Conservation (phyloP, 768 basidiomycete genomes). For the Cystobasidiopsis lactophilus region DNA sequence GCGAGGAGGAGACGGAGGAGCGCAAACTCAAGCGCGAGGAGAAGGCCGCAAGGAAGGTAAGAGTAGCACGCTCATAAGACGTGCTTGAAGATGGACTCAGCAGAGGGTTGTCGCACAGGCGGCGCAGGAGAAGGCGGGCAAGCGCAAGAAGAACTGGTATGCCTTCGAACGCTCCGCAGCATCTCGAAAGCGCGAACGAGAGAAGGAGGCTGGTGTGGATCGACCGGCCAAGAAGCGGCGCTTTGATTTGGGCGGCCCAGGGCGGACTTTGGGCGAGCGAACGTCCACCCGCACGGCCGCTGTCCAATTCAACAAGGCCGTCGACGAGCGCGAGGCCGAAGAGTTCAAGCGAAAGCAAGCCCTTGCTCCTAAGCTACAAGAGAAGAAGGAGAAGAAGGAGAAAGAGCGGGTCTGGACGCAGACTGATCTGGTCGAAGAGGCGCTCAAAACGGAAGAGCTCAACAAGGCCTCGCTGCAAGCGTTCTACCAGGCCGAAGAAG, state of each 20-base stretch:
- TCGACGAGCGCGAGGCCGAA: neutral
- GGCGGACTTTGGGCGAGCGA: neutral
- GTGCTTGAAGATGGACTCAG: no score
- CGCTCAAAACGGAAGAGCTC: slow-evolving; percentile 67
- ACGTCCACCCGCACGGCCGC: neutral
- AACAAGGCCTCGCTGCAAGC: slow-evolving; percentile 57
- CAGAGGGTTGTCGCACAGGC: slow-evolving; percentile 6
- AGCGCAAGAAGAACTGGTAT: neutral
- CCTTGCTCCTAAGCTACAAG: slow-evolving; percentile 20
- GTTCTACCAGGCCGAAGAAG: slow-evolving; percentile 59
- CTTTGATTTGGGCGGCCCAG: neutral
- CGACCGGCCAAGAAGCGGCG: neutral
- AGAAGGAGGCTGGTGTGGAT: neutral
- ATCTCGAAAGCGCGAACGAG: neutral
- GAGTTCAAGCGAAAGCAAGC: neutral
- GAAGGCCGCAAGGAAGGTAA: slow-evolving; percentile 12
- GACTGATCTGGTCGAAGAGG: slow-evolving; percentile 59
- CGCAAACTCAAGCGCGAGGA: slow-evolving; percentile 16
- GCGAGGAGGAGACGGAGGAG: slow-evolving; percentile 35
- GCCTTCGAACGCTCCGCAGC: neutral
- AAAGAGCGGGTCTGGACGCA: slow-evolving; percentile 32
- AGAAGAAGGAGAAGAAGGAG: slow-evolving; percentile 13
- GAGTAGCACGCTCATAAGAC: no score
- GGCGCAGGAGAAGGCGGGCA: slow-evolving; percentile 11
- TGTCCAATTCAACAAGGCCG: slow-evolving; percentile 4